Evolutionary conservation across 208 protist species (phyloP).

Genomic region (Crithidia mellificae): DNA sequence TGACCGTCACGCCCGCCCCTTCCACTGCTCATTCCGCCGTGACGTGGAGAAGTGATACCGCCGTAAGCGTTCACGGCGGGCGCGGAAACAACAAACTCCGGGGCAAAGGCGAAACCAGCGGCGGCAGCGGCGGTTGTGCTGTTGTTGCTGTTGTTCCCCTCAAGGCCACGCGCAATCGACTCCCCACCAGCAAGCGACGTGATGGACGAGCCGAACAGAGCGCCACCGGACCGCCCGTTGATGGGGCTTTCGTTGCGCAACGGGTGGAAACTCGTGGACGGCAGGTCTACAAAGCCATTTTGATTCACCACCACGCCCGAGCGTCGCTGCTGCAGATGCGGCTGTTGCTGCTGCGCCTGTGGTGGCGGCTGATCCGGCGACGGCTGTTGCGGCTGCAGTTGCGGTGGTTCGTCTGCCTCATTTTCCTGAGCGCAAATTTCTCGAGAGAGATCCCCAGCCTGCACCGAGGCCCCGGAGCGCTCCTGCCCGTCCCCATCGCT

Average conservation of each 20-base stretch:
- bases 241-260: constrained; percentile 9
- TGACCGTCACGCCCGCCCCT: neutral
- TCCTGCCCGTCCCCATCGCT: neutral
- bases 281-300: neutral
- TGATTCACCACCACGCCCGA: neutral
- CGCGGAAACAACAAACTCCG: neutral
- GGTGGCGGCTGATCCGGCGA: too few species aligned
- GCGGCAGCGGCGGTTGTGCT: too few species aligned
- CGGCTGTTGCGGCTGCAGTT: neutral
- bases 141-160: too few species aligned
- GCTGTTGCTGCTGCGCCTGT: constrained; percentile 3
- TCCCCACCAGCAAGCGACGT: neutral
- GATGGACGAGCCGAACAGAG: neutral
- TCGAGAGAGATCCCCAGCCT: neutral
- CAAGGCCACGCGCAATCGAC: neutral
- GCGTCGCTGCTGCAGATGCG: neutral
- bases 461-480: neutral
- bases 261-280: neutral
- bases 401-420: neutral
- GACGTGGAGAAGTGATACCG: neutral
- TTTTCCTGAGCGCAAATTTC: neutral
- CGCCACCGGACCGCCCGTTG: neutral
- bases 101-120: neutral
- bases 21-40: neutral
- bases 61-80: neutral